These are phyloP conservation scores for Eucalyptus decipiens DNA, from an alignment of 345 rosid species.

Conservation along the genomic window DNA sequence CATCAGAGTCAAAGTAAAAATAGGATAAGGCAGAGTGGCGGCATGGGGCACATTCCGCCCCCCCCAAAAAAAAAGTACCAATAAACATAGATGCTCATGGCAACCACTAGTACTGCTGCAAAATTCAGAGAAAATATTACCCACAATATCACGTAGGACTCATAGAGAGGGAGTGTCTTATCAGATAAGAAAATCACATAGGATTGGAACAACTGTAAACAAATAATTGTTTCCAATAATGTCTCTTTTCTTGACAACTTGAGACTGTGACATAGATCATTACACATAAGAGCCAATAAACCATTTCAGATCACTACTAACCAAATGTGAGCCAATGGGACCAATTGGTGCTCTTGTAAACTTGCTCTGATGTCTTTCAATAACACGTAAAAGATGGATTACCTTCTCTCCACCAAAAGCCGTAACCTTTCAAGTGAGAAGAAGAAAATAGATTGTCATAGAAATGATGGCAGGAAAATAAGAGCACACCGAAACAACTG, in stretches of 20 bases:
- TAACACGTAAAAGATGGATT: constrained; percentile 52
- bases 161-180: not conserved
- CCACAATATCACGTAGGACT: not conserved
- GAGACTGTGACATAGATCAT: not conserved
- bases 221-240: not conserved
- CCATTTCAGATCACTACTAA: constrained; percentile 17
- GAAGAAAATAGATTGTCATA: not conserved
- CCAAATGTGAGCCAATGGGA: constrained; percentile 94
- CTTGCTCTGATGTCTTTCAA: constrained; percentile 49
- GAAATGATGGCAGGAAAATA: not conserved
- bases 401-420: constrained; percentile 95
- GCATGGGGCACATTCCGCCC: not conserved
- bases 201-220: not conserved
- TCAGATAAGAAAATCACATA: not conserved
- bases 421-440: constrained; percentile 43
- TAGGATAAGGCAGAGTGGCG: not conserved
- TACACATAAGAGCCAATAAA: not conserved
- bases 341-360: constrained; percentile 85
- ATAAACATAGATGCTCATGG: not conserved
- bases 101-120: not conserved
- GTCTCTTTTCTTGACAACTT: not conserved
- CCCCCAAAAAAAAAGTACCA: not conserved
- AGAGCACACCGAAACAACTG: not conserved
- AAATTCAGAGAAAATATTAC: not conserved
- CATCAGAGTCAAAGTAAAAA: not conserved